phyloP scores from a whole-genome alignment of 352 stramenopile genomes.

The Pythium brassicae region DNA sequence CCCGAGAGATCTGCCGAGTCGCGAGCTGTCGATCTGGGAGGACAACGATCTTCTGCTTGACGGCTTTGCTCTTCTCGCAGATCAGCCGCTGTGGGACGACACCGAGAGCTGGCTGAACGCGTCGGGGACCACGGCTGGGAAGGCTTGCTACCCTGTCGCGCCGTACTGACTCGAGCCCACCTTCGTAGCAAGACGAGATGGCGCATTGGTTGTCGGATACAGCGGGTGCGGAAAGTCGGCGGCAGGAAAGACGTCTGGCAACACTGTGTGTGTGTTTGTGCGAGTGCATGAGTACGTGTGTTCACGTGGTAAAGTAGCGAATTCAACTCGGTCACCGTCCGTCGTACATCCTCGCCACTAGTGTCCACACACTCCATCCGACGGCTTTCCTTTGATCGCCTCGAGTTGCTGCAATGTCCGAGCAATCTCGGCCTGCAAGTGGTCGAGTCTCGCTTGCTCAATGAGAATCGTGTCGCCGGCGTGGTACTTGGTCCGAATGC shows the following conservation, averaged over 20 bases:
- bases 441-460: slow-evolving; percentile 55
- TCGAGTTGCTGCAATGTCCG: slow-evolving; percentile 53
- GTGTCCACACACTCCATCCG: neutral
- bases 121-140: neutral
- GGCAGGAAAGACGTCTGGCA: neutral
- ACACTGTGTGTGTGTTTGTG: slow-evolving; percentile 1
- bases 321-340: neutral
- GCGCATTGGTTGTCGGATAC: slow-evolving; percentile 12
- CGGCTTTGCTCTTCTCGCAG: slow-evolving; percentile 18
- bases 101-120: slow-evolving; percentile 3
- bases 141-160: neutral
- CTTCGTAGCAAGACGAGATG: neutral
- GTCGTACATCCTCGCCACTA: neutral
- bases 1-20: slow-evolving; percentile 19
- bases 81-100: slow-evolving; percentile 17
- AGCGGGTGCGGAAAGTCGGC: slow-evolving; percentile 4
- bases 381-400: slow-evolving; percentile 14
- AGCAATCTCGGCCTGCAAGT: slow-evolving; percentile 52
- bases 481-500: slow-evolving; percentile 48
- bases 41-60: slow-evolving; percentile 44
- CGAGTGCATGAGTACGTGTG: neutral
- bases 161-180: slow-evolving; percentile 1
- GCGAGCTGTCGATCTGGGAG: slow-evolving; percentile 26
- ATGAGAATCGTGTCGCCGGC: slow-evolving; percentile 35
- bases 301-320: neutral